Percentiles rank a stretch among this genome's conserved stretches.
phyloP scores from a whole-genome alignment of 2,329 filamentous ascomycete species.

The Nemania abortiva region DNA sequence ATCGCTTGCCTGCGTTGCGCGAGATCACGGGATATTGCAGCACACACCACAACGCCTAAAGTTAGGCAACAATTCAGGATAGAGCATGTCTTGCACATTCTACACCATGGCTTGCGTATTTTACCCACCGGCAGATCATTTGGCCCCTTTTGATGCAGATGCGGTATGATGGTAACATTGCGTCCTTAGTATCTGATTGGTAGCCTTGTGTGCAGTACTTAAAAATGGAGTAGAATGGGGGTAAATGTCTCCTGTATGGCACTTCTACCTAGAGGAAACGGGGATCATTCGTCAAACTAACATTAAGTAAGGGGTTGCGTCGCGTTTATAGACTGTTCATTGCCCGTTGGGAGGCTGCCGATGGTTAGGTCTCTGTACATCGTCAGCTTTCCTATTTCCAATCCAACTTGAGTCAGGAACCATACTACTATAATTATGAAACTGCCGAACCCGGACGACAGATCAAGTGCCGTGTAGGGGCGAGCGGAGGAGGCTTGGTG shows the following conservation, averaged over 20 bases:
- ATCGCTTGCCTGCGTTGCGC: neutral
- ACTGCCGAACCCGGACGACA: slow-evolving; percentile 3
- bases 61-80: slow-evolving; percentile 1
- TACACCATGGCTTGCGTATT: neutral
- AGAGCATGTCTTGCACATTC: neutral
- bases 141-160: slow-evolving; percentile 8
- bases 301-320: neutral
- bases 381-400: slow-evolving; percentile 27
- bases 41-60: neutral
- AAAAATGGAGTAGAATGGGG: neutral
- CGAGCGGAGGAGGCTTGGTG: slow-evolving; percentile 18
- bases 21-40: slow-evolving; percentile 1
- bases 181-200: slow-evolving; percentile 12
- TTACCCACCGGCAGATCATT: neutral
- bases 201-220: slow-evolving; percentile 15
- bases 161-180: slow-evolving; percentile 5
- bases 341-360: neutral
- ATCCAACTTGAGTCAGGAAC: neutral
- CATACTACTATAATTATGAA: neutral
- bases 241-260: neutral
- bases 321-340: neutral
- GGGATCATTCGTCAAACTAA: neutral
- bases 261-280: neutral
- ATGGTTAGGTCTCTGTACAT: slow-evolving; percentile 11
- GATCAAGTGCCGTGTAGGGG: slow-evolving; percentile 3